A percentile compares a stretch with the other conserved stretches of the same genome.
These are phyloP conservation scores for Boletus reticulatus DNA, from an alignment of 768 basidiomycete genomes.

Conservation along the genomic window DNA sequence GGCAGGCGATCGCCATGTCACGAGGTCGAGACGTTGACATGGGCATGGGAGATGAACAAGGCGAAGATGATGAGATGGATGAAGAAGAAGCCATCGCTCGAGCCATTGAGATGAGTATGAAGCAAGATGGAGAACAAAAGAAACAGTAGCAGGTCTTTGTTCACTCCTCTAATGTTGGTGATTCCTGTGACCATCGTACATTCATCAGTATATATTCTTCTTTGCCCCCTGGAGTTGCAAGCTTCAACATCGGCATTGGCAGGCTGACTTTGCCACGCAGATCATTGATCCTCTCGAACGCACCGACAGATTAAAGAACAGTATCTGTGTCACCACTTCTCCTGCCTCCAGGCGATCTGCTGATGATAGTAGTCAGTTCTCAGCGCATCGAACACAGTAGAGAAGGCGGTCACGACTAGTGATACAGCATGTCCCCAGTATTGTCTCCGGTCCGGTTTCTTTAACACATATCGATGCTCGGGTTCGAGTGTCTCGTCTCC, in stretches of 20 bases:
- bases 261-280: background rate
- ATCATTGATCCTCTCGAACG: background rate
- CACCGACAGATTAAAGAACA: background rate
- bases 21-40: conserved; percentile 49
- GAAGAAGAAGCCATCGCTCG: conserved; percentile 89
- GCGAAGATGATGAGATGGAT: conserved; percentile 67
- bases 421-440: too few relatives aligned
- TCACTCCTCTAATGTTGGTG: background rate
- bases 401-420: too few relatives aligned
- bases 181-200: conserved; percentile 1
- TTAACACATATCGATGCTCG: too few relatives aligned
- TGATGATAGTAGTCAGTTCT: background rate
- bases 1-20: conserved; percentile 76
- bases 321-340: too few relatives aligned
- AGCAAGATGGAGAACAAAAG: conserved; percentile 47
- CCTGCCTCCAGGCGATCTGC: too few relatives aligned
- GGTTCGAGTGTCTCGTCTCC: too few relatives aligned
- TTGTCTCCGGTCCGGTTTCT: too few relatives aligned
- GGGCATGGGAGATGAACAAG: conserved; percentile 42
- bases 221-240: background rate
- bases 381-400: background rate
- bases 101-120: conserved; percentile 95
- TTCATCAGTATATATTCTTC: conserved; percentile 1
- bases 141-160: conserved; percentile 21
- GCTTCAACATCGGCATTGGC: background rate